phyloP scores from a whole-genome alignment of 768 basidiomycete genomes.

The Amanita muscaria region DNA sequence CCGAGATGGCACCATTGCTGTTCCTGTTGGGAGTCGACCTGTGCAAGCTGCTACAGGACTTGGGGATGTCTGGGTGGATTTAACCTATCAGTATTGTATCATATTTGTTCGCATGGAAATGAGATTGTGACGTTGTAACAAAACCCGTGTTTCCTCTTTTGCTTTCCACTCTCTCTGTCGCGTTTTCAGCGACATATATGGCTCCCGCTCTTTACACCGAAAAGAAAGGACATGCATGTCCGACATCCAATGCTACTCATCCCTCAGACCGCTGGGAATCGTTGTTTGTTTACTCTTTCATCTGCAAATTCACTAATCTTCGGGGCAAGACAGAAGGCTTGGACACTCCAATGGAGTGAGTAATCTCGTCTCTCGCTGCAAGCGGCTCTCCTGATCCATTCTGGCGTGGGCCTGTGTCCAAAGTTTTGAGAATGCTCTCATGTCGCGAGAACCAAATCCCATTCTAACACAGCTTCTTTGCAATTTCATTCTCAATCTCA shows the following conservation, averaged over 20 bases:
- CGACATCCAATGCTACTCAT: constrained; percentile 57
- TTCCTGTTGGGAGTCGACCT: not conserved
- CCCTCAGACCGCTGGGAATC: constrained; percentile 83
- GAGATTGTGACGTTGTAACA: constrained; percentile 27
- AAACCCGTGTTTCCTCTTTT: constrained; percentile 21
- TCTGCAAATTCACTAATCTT: constrained; percentile 73
- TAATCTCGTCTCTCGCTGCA: constrained; percentile 19
- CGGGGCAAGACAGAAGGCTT: constrained; percentile 70
- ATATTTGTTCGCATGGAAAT: constrained; percentile 41
- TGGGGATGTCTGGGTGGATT: not conserved
- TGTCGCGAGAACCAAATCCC: constrained; percentile 62
- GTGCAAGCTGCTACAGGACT: not conserved
- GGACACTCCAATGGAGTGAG: constrained; percentile 79
- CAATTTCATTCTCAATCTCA: constrained; percentile 74
- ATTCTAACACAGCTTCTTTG: constrained; percentile 66
- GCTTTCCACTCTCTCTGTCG: constrained; percentile 21
- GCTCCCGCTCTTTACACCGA: constrained; percentile 20
- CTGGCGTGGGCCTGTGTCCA: constrained; percentile 21
- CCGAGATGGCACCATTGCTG: constrained; percentile 13
- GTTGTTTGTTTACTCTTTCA: constrained; percentile 78
- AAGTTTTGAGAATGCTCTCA: constrained; percentile 75
- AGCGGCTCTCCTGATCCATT: constrained; percentile 16
- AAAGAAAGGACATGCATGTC: constrained; percentile 41
- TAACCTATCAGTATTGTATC: constrained; percentile 30
- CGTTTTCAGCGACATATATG: constrained; percentile 30